phyloP scores from a whole-genome alignment of 805 yeast species.

The Candida cerambycidarum region DNA sequence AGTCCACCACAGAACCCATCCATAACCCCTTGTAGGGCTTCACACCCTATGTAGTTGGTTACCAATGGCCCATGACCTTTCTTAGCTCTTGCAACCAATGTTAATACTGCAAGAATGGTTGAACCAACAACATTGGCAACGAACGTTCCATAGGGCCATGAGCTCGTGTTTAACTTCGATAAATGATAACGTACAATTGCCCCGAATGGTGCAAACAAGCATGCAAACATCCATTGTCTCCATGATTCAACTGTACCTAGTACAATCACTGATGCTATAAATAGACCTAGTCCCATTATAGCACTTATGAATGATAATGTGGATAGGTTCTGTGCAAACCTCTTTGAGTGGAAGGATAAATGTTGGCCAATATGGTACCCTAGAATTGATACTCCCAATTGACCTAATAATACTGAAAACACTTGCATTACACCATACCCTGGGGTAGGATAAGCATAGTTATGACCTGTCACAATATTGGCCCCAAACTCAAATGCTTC shows the following conservation, averaged over 20 bases:
- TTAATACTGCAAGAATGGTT: slow-evolving; percentile 42
- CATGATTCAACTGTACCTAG: slow-evolving; percentile 42
- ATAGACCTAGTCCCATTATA: slow-evolving; percentile 23
- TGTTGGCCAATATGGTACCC: slow-evolving; percentile 64
- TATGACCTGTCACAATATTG: slow-evolving; percentile 32
- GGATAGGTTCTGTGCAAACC: slow-evolving; percentile 17
- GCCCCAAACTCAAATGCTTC: slow-evolving; percentile 55
- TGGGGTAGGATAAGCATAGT: slow-evolving; percentile 50
- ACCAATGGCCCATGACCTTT: slow-evolving; percentile 26
- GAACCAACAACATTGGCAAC: slow-evolving; percentile 51
- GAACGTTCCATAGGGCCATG: slow-evolving; percentile 57
- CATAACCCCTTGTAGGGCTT: slow-evolving; percentile 51
- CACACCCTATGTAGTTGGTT: slow-evolving; percentile 40
- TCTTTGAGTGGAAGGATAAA: slow-evolving; percentile 19
- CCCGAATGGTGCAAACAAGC: slow-evolving; percentile 72
- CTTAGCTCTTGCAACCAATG: slow-evolving; percentile 47
- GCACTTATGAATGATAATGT: slow-evolving; percentile 6
- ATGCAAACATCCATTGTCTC: slow-evolving; percentile 69
- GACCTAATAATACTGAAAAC: slow-evolving; percentile 59
- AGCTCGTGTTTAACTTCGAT: slow-evolving; percentile 47
- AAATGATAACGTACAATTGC: slow-evolving; percentile 58
- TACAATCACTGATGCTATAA: slow-evolving; percentile 42
- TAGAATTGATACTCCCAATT: slow-evolving; percentile 58
- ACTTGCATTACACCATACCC: slow-evolving; percentile 83
- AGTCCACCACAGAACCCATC: slow-evolving; percentile 72